Base-by-base conservation (phyloP, 495 filamentous ascomycete species). In the Aspergillus conjunctus region DNA sequence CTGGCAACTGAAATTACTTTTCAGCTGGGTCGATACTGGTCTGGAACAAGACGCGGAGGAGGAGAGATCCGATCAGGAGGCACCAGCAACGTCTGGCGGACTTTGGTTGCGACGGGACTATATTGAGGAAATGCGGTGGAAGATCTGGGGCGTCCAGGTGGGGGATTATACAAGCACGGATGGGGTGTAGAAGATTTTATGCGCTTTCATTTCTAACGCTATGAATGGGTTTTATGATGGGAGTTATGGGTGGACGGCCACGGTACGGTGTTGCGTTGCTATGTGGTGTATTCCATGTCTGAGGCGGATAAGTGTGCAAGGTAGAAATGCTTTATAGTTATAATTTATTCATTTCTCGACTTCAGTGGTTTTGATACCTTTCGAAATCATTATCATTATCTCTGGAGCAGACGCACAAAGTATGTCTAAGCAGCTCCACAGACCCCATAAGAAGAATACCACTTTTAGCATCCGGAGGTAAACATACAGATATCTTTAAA, bases 1-100 rank as follows among this genome's bases (percentile, higher is more conserved):
- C 54, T 82, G 90, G 73, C 90, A 92, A 55, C 73, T 97, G 21
- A 83, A 83, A 57, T 65, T 93, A 10, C 69, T 98, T 48, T 94
- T 97, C 72, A 88, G 88, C 61, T 97, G 92, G 91, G 82, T 86
- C 3, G 90, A 91, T 66, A 68, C 70, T 43, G 66, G 68, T 37
- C 66, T 64, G 2, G 49, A 57, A 17, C 41, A 41, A n/a, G 51
- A 43, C 1, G 43, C 15, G 22, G 39, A 17, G 10, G 56, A 56
- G 14, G 51, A 46, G 17, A 34, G 43, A 2, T 8, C 32, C 17
- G 60, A 71, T 64, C 70, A 74, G 65, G 60, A 70, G 66, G 51
- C 62, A 5, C 43, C 56, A 0, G 55, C 56, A 8, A 58, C 49
- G 3, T 66, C 68, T 1, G 55, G 60, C 37, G 75, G 76, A 7